Base-by-base conservation (phyloP, 2,329 filamentous ascomycete genomes). In the Curvularia hawaiiensis region DNA sequence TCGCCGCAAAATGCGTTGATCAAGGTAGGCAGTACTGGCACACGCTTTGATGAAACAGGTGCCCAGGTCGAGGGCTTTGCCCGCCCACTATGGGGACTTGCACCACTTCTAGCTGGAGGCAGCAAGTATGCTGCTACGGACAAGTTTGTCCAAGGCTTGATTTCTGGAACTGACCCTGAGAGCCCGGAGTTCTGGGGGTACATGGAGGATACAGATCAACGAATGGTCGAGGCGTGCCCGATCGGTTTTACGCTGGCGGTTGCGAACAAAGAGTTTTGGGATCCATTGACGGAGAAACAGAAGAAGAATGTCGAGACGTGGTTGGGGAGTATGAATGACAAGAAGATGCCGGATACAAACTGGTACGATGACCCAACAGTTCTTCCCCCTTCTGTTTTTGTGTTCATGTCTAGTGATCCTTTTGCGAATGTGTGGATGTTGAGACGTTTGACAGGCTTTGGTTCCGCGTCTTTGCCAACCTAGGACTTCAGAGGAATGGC, bases 191-290 rank as follows among this genome's bases (percentile, higher is more conserved):
- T 88, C 68, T 94, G 90, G 90, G 90, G 90, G 0, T 87, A 85
- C 54, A 89, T 90, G 62, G 83, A 87, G 63, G 89, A 92, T 69
- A 87, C 88, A 56, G 90, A 93, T 69, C 90, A 93, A 79, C 81
- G 90, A 26, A 93, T 93, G 90, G 90, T 93, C 2, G 90, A 94
- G 73, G 91, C 92, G 83, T 92, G 90, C 70, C 90, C 90, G 0
- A 82, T 93, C 57, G 90, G 90, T 0, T 93, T 87, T 67, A 85
- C 89, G 1, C 79, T 94, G 52, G 89, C 89, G 31, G 87, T 92
- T 51, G 89, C 87, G 33, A 80, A 82, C 28, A 77, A 73, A 79
- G 82, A 71, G 65, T 83, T 92, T 57, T 92, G 89, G 89, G 79
- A 87, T 14, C 85, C 83, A 1, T 78, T 93, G 66, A 84, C 82